phyloP scores from a whole-genome alignment of 2,329 filamentous ascomycete species.

The Spiromastix sp. region DNA sequence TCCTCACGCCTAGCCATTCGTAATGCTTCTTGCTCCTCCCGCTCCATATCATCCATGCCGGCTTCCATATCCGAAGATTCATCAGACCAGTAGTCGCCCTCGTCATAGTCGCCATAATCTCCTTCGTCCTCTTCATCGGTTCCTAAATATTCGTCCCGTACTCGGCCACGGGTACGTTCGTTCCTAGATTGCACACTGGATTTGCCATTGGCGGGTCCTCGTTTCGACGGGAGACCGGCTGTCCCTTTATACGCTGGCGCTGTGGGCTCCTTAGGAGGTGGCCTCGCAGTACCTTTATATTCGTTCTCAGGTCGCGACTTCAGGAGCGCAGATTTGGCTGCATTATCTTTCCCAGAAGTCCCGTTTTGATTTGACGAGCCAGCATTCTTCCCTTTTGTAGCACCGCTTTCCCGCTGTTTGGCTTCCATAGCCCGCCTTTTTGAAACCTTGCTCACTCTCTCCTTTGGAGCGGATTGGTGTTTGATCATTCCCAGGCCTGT shows the following conservation, averaged over 20 bases:
- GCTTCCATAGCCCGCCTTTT: slow-evolving; percentile 33
- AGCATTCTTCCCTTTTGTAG: slow-evolving; percentile 21
- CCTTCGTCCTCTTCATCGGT: slow-evolving; percentile 40
- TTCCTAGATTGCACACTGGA: slow-evolving; percentile 9
- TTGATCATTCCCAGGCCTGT: slow-evolving; percentile 43
- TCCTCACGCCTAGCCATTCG: slow-evolving; percentile 35
- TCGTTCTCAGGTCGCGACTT: slow-evolving; percentile 19
- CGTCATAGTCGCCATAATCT: slow-evolving; percentile 25
- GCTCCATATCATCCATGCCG: slow-evolving; percentile 35
- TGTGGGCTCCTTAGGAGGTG: slow-evolving; percentile 14
- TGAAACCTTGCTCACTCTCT: slow-evolving; percentile 47
- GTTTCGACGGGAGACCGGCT: slow-evolving; percentile 24
- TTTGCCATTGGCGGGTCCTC: slow-evolving; percentile 17
- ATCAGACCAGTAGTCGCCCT: slow-evolving; percentile 34
- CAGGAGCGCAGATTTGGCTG: slow-evolving; percentile 14
- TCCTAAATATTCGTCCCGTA: slow-evolving; percentile 33
- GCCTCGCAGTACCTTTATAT: slow-evolving; percentile 29
- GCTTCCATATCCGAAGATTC: slow-evolving; percentile 43
- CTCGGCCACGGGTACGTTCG: slow-evolving; percentile 12
- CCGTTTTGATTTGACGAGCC: slow-evolving; percentile 11
- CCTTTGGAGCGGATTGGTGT: slow-evolving; percentile 44
- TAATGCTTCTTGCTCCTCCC: slow-evolving; percentile 34
- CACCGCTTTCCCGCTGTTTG: slow-evolving; percentile 30
- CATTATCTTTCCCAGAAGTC: slow-evolving; percentile 8
- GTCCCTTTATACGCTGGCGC: slow-evolving; percentile 32